Base-by-base conservation (phyloP, 2,329 filamentous ascomycete species). In the Neocatenulostroma microsporum region DNA sequence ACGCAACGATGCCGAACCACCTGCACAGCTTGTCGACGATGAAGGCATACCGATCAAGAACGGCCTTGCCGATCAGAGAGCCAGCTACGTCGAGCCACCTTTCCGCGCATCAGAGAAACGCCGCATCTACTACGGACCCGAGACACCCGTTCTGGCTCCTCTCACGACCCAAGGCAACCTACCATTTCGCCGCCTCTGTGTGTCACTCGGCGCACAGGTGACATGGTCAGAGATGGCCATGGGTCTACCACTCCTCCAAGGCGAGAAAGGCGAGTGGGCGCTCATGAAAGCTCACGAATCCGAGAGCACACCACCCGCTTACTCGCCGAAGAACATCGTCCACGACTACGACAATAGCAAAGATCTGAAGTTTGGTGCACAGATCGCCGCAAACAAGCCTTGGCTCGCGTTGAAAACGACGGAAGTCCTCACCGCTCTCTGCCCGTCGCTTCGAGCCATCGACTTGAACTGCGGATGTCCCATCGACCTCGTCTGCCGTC, bases 141-240 rank as follows among this genome's bases (percentile, higher is more conserved):
- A 96, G 60, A 98, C 91, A 2, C 91, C 91, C 1, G 78, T 88
- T 9, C 69, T 98, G n/a, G 91, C 91, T 4, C 91, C 91, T 23
- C 72, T 98, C 32, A 98, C 91, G 1, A 98, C 91, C 0, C 91
- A 96, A 63, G 91, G 91, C 30, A 98, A 98, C 54, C 71, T 96
- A 31, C 91, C 91, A 1, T 98, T 94, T 67, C 81, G 91, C 39
- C 78, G 91, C 33, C 75, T 98, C 20, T 95, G 88, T 55, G 80
- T 86, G 9, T 82, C 88, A 37, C 73, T 96, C 17, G 91, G 91
- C 23, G 88, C 87, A 19, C 83, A 95, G 56, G 72, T 94, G 32
- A 98, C 91, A 0, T 98, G 94, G 68, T 96, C 89, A 0, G 91
- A 98, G 63, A 98, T 98, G 91, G 91, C 89, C 3, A 84, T 98